Base-by-base conservation (phyloP, 2,329 filamentous ascomycete genomes). In the Rasamsonia emersonii region DNA sequence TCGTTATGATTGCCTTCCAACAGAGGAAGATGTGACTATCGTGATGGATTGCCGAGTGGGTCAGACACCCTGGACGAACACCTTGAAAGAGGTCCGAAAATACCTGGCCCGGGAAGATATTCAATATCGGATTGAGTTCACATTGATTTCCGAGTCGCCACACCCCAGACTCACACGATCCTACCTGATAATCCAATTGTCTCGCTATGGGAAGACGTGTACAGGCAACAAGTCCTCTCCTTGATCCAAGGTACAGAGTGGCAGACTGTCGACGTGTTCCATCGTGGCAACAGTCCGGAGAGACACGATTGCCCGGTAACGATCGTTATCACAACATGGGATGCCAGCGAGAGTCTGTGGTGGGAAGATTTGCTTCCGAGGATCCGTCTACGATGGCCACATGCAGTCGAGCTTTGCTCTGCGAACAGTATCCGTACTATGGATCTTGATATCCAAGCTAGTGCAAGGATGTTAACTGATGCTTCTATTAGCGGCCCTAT, bases 211-310 rank as follows among this genome's bases (percentile, higher is more conserved):
- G 11, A 11, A 11, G 6, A n/a, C 5, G 7, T 13, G 6, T 11
- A 26, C 24, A 26, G 11, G 11, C 7, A 6, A 6, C 24, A 13
- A 5, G 11, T 26, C 15, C 24, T 26, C 15, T 26, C 24, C 6
- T 6, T 26, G 15, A 26, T 26, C 6, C 7, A 26, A 13, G 24
- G 15, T 6, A 11, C 24, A 6, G 24, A 26, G 6, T 26, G 24
- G 24, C 24, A 26, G 24, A 26, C 24, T 7, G 24, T 26, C 7
- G 15, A 26, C 24, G 24, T 26, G 9, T 26, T 26, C 11, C 24
- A 11, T 6, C 24, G 24, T 26, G 24, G 24, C 7, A 26, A 7
- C 11, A 26, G 24, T 13, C 7, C 6, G 7, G 24, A 26, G 5
- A 6, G 6, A 6, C 7, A 13, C 24, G 24, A 26, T n/a, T 26